Evolutionary conservation across 805 yeast genomes (phyloP), one percentile per base, ranked within the genome.

Genomic region (Candida takata): DNA sequence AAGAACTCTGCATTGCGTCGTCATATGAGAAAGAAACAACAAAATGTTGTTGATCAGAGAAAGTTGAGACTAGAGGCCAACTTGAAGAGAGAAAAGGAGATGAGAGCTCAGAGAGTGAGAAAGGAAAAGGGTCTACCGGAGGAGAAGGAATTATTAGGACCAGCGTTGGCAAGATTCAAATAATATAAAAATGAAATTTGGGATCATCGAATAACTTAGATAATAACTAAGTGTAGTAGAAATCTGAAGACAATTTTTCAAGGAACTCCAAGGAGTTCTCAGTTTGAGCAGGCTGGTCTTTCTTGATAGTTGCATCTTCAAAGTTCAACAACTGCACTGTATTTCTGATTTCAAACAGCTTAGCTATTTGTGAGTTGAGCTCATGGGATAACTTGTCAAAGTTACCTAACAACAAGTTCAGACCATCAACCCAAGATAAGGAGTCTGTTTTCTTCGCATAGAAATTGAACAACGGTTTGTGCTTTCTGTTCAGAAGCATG

Each of bases 21-120:
- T 36, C 78, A 79, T 56, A 63, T 84, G 60, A 77, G 95, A 57
- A 88, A 84, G 72, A 83, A 81, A 70, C 77, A 79, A 37, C 77
- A 74, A 56, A 87, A 87, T 54, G 88, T 87, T 30, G 75, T 88
- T 42, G 95, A 86, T 57, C 85, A 86, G 58, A 78, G 96, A 51
- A 80, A 79, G 49, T 52, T 80, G 55, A 76, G 94, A 45, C 68
- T 84, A 10, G 88, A 88, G 55, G 72, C 71, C 37, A 84, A 84
- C 47, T 65, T 85, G 55, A 72, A 72, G 54, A 70, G 69, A 48
- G 97, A 90, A 60, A 84, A 86, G 61, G 72, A 72, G 36, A 62
- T 75, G 18, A 77, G 92, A 63, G 65, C 70, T 55, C 69, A 72
- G 60, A 65, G 64, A 40, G 54, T 56, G 24, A 63, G 67, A 49